A percentile compares a stretch with the other conserved stretches of the same genome.
phyloP scores from a whole-genome alignment of 768 basidiomycete species.

The Lactifluus rugatus region DNA sequence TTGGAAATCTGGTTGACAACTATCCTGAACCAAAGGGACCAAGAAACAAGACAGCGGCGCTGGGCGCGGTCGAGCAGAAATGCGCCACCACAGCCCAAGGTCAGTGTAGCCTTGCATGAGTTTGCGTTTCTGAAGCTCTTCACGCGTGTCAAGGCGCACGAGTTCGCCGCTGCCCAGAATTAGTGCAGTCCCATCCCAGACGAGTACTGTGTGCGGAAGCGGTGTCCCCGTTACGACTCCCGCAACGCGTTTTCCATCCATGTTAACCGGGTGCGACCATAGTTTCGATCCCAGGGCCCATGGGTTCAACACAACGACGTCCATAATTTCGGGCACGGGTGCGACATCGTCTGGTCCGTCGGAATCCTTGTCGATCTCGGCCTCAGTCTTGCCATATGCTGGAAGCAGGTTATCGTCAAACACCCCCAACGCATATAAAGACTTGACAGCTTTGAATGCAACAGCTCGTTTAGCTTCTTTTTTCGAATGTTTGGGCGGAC shows the following conservation, averaged over 20 bases:
- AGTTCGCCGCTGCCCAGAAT: conserved; percentile 26
- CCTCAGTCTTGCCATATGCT: conserved; percentile 40
- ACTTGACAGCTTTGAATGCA: conserved; percentile 68
- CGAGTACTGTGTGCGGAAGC: conserved; percentile 40
- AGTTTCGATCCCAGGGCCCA: conserved; percentile 49
- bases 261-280: conserved; percentile 53
- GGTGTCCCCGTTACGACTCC: conserved; percentile 61
- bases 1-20: conserved; percentile 44
- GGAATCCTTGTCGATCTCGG: conserved; percentile 47
- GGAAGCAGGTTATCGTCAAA: conserved; percentile 81
- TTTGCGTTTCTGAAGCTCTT: conserved; percentile 38
- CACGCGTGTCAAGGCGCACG: conserved; percentile 35
- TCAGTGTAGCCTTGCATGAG: conserved; percentile 60
- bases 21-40: conserved; percentile 46
- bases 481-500: conserved; percentile 56
- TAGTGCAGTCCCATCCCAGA: conserved; percentile 30
- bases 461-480: conserved; percentile 77
- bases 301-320: conserved; percentile 54
- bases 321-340: conserved; percentile 43
- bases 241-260: conserved; percentile 41
- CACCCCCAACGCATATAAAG: conserved; percentile 57
- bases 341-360: conserved; percentile 34
- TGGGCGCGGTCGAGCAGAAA: conserved; percentile 47
- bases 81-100: conserved; percentile 49
- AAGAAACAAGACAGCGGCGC: conserved; percentile 51